Evolutionary conservation across 257 asterid species (phyloP), one percentile per base, ranked within the genome.

Genomic region (Primulina huaijiensis): DNA sequence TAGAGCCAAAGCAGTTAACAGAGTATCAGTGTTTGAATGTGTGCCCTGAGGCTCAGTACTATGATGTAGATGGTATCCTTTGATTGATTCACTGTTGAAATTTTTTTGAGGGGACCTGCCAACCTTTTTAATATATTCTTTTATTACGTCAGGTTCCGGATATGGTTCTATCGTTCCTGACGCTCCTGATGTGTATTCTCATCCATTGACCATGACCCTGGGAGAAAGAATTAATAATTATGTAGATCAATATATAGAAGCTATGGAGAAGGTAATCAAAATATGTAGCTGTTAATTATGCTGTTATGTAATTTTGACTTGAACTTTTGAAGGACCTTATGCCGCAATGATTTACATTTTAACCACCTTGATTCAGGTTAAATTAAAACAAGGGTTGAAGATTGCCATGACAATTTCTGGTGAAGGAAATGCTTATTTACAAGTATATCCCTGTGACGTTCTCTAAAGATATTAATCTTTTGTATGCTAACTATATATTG

Each of bases 381-480:
- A 91, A 77, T 76, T 94, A 67, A 94, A 94, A 84, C 97, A 89
- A 84, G 97, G 97, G 29, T 82, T 94, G 82, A 94, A 90, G 87
- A 71, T 84, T 85, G 97, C 97, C 52, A 94, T 94, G 99, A 11
- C 81, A 74, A 71, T 94, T 75, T 94, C 97, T 71, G 85, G 97
- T 71, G 96, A 88, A 87, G 99, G 96, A 81, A 94, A 94, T 75
- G 89, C 87, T 20, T 94, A 94, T 79, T 78, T 94, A 84, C 97
- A 91, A 80, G 99, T 94, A 89, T 14, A 50, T 35, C 82, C 16
- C 50, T 68, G 46, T 35, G 25, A 69, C 11, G 25, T 20, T 30
- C 58, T 73, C 61, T 69, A 69, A 56, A 25, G 3, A 58, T 66
- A 21, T 72, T 73, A 50, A 73, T 61, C 59, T 64, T 68, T n/a